phyloP scores from a whole-genome alignment of 371 early-diverging fungal species.

The Parasitella parasitica region DNA sequence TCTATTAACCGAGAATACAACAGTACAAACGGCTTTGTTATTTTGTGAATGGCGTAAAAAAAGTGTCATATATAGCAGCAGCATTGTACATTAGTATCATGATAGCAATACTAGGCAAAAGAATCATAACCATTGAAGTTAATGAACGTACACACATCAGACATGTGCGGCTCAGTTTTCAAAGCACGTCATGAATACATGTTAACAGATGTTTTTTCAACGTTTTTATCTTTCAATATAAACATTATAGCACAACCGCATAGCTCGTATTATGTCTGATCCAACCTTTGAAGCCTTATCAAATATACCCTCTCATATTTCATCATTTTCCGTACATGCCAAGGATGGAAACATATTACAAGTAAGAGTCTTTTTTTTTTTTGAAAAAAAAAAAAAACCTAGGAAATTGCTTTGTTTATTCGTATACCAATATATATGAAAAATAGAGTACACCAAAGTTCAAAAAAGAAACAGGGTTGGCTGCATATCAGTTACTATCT shows the following conservation, averaged over 20 bases:
- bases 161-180: no score
- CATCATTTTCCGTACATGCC: conserved; percentile 24
- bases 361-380: conserved; percentile 8
- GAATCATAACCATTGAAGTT: no score
- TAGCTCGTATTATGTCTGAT: conserved; percentile 18
- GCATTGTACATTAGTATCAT: no score
- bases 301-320: conserved; percentile 20
- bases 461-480: background rate
- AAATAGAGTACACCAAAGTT: background rate
- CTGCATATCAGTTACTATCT: conserved; percentile 25
- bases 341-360: conserved; percentile 22
- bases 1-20: no score
- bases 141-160: no score
- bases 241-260: background rate
- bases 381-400: no score
- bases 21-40: no score
- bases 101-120: no score
- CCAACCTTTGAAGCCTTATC: conserved; percentile 25
- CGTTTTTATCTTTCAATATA: background rate
- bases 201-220: no score
- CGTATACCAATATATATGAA: conserved; percentile 4
- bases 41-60: no score
- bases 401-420: background rate
- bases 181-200: no score
- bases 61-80: no score